phyloP scores from a whole-genome alignment of 495 filamentous ascomycete genomes.

The Podospora fimiseda region DNA sequence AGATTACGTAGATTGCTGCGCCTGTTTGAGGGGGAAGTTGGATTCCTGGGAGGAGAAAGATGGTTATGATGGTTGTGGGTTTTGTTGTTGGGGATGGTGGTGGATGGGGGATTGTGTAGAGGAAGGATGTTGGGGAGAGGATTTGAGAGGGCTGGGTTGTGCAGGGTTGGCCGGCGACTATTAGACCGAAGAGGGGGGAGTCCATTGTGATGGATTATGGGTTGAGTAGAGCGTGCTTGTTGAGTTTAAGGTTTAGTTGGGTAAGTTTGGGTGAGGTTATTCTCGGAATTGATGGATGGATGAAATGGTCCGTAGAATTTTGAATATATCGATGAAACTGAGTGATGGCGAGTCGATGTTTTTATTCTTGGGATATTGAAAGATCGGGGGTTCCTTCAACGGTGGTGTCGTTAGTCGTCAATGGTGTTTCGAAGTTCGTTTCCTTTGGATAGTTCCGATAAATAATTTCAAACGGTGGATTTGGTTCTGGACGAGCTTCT shows the following conservation, averaged over 20 bases:
- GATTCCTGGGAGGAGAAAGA: conserved; percentile 82
- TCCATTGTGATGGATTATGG: conserved; percentile 14
- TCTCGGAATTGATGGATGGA: too few species aligned
- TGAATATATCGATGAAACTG: too few species aligned
- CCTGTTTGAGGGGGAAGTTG: conserved; percentile 67
- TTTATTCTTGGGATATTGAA: too few species aligned
- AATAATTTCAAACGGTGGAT: too few species aligned
- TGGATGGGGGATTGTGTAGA: conserved; percentile 44
- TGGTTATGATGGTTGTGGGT: conserved; percentile 69
- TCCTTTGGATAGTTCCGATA: too few species aligned
- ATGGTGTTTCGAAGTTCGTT: too few species aligned
- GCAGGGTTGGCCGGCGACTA: conserved; percentile 46
- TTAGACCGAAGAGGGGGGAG: conserved; percentile 40
- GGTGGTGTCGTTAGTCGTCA: too few species aligned
- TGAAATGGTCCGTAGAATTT: too few species aligned
- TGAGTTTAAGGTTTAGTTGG: background rate
- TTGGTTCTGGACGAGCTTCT: too few species aligned
- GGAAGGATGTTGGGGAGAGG: conserved; percentile 33
- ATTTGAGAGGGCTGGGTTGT: conserved; percentile 38
- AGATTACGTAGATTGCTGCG: conserved; percentile 80
- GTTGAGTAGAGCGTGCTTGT: background rate
- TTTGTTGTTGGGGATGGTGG: conserved; percentile 15
- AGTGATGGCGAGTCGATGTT: too few species aligned
- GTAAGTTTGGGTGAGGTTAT: conserved; percentile 1
- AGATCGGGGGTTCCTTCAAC: too few species aligned